Evolutionary conservation across 345 rosid species (phyloP).

Genomic region (Boechera retrofracta): DNA sequence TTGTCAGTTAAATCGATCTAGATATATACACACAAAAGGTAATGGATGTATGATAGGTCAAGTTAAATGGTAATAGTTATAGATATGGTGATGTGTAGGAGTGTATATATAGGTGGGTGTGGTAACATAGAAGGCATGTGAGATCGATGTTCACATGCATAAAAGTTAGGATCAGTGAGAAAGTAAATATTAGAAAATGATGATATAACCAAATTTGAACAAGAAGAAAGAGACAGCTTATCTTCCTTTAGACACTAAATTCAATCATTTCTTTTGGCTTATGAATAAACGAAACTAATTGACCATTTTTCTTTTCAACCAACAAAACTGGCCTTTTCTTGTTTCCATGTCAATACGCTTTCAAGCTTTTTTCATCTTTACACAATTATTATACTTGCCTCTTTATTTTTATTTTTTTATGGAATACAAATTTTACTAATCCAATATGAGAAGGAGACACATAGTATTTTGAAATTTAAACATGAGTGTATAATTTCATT

Average conservation of each 20-base stretch:
- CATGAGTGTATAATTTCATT: background rate
- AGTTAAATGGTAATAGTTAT: conserved; percentile 2
- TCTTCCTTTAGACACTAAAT: conserved; percentile 41
- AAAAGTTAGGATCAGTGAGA: conserved; percentile 39
- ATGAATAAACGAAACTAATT: conserved; percentile 46
- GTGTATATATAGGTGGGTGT: conserved; percentile 32
- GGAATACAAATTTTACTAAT: background rate
- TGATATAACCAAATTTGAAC: conserved; percentile 27
- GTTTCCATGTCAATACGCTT: conserved; percentile 43
- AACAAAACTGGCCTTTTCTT: conserved; percentile 46
- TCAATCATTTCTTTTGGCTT: conserved; percentile 46
- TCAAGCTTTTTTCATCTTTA: conserved; percentile 33
- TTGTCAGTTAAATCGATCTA: conserved; percentile 26
- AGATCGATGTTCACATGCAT: conserved; percentile 43
- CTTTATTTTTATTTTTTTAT: background rate
- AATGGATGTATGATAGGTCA: conserved; percentile 37
- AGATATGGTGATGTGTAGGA: conserved; percentile 22
- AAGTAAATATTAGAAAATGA: conserved; percentile 29
- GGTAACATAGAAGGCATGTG: conserved; percentile 42
- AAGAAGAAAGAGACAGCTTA: conserved; percentile 39
- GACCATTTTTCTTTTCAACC: conserved; percentile 45
- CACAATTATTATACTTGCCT: conserved; percentile 13
- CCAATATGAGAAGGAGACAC: conserved; percentile 1
- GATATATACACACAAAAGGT: conserved; percentile 33
- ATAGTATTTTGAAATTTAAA: background rate